Conservation (phyloP, 495 filamentous ascomycete species). For the Talaromyces nanjingensis region DNA sequence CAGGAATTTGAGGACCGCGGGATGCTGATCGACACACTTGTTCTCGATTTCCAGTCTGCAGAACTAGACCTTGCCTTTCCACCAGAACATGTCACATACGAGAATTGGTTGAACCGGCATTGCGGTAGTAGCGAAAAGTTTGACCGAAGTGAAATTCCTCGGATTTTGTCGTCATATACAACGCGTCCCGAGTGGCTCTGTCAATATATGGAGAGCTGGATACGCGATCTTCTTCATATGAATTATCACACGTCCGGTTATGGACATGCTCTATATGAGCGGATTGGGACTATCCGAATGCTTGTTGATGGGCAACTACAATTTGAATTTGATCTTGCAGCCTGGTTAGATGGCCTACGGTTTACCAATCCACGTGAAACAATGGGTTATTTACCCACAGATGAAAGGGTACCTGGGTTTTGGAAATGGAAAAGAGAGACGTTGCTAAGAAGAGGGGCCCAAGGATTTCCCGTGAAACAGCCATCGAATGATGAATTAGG, state of each 20-base stretch:
- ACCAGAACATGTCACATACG: constrained; percentile 1
- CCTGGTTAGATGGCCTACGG: not conserved
- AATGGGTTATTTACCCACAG: not conserved
- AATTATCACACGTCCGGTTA: constrained; percentile 2
- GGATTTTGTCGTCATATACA: not conserved
- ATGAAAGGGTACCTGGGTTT: not conserved
- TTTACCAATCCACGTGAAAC: constrained; percentile 5
- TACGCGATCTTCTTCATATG: not conserved
- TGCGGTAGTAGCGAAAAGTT: not conserved
- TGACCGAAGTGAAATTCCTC: not conserved
- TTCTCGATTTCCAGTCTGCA: constrained; percentile 9
- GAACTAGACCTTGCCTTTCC: constrained; percentile 5
- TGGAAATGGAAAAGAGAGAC: constrained; percentile 13
- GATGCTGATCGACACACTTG: not conserved
- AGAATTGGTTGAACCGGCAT: not conserved
- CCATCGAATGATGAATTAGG: not conserved
- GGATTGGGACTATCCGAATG: constrained; percentile 11
- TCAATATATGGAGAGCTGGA: not conserved
- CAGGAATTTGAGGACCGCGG: not conserved
- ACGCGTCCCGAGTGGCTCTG: constrained; percentile 7
- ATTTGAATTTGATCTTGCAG: constrained; percentile 6
- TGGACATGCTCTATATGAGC: constrained; percentile 13
- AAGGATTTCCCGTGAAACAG: constrained; percentile 1
- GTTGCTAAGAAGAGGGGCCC: not conserved
- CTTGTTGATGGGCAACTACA: constrained; percentile 7